These are phyloP conservation scores for Pharus latifolius DNA, from an alignment of 176 grass and related monocot genomes.

Conservation along the genomic window DNA sequence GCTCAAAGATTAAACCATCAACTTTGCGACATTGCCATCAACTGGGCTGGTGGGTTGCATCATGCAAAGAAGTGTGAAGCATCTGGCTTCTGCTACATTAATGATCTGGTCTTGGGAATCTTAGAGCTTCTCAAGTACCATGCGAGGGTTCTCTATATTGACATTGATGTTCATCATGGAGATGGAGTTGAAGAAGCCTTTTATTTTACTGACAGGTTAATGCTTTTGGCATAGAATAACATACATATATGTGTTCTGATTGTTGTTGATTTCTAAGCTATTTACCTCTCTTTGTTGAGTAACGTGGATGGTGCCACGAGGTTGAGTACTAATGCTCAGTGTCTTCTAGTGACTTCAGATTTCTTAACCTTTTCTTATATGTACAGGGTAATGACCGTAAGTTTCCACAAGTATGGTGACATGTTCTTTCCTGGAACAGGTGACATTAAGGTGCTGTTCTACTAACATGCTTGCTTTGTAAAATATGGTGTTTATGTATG, in stretches of 20 bases:
- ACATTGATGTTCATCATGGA: conserved; percentile 99
- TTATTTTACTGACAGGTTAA: conserved; percentile 96
- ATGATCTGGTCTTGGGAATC: conserved; percentile 95
- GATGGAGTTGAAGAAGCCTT: conserved; percentile 99
- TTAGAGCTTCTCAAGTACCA: conserved; percentile 93
- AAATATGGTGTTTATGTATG: not conserved
- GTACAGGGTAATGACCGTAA: conserved; percentile 96
- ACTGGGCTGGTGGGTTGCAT: conserved; percentile 94
- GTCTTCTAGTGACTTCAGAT: not conserved
- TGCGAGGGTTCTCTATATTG: conserved; percentile 95
- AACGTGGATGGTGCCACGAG: not conserved
- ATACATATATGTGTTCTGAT: not conserved
- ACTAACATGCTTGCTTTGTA: not conserved
- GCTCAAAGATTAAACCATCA: conserved; percentile 84
- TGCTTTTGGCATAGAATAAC: not conserved
- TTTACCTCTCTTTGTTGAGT: not conserved
- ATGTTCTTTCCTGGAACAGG: conserved; percentile 95
- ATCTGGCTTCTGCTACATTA: conserved; percentile 97
- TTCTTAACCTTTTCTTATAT: conserved; percentile 15
- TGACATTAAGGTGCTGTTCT: conserved; percentile 74
- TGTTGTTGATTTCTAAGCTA: not conserved
- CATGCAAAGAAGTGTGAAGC: conserved; percentile 92
- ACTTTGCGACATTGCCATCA: conserved; percentile 87
- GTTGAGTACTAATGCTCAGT: not conserved
- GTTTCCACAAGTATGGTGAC: conserved; percentile 94